phyloP scores from a whole-genome alignment of 2,329 filamentous ascomycete species.

The Xylariaceae sp. region DNA sequence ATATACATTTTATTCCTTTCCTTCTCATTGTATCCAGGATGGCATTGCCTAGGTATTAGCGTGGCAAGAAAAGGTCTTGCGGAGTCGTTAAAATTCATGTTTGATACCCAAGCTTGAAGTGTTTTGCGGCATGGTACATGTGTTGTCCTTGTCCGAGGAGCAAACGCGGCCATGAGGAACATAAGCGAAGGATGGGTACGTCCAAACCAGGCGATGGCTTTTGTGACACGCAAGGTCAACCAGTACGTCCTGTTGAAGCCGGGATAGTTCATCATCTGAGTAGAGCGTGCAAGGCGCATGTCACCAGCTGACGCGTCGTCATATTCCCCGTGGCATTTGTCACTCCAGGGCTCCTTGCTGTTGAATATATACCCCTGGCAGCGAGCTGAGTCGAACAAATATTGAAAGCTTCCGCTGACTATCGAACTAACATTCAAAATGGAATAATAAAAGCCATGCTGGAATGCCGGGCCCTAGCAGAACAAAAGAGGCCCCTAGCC shows the following conservation, averaged over 20 bases:
- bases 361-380: background rate
- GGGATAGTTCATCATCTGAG: background rate
- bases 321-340: background rate
- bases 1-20: background rate
- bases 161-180: conserved; percentile 9
- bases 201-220: conserved; percentile 6
- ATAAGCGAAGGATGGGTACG: conserved; percentile 7
- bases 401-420: background rate
- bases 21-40: background rate
- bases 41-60: background rate
- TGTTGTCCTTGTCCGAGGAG: background rate
- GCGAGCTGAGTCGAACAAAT: background rate
- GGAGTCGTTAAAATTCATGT: conserved; percentile 9
- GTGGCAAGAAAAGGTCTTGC: background rate
- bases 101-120: conserved; percentile 19
- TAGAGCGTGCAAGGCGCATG: conserved; percentile 7
- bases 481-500: background rate
- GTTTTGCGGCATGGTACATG: conserved; percentile 11
- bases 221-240: conserved; percentile 16
- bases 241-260: conserved; percentile 11
- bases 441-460: background rate
- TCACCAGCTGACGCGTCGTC: conserved; percentile 1
- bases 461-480: background rate
- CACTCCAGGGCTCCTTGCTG: background rate
- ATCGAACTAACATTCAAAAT: background rate